These are phyloP conservation scores for Aureobasidium sp. DNA, from an alignment of 2,329 filamentous ascomycete species.

Conservation along the genomic window DNA sequence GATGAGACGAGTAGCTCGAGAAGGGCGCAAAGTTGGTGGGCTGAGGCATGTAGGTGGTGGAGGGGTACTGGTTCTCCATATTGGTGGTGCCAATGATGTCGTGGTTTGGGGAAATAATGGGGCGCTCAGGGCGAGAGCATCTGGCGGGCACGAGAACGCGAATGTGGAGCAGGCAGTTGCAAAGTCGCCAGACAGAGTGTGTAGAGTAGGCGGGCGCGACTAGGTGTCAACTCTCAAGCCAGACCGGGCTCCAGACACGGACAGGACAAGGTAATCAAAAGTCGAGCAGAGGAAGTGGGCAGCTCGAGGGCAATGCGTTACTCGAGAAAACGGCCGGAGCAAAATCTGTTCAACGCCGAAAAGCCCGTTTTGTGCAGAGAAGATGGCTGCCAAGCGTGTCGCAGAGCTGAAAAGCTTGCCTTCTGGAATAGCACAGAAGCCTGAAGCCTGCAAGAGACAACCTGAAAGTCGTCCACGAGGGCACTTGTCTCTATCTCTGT, in stretches of 20 bases:
- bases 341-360: constrained; percentile 16
- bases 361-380: constrained; percentile 7
- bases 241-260: constrained; percentile 10
- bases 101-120: constrained; percentile 17
- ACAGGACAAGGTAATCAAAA: constrained; percentile 10
- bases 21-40: constrained; percentile 16
- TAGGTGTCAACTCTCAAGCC: constrained; percentile 9
- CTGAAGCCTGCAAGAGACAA: neutral
- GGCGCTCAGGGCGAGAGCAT: constrained; percentile 13
- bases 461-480: neutral
- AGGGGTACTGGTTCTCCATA: constrained; percentile 25
- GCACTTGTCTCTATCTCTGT: neutral
- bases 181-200: constrained; percentile 15
- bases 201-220: constrained; percentile 8
- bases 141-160: constrained; percentile 10
- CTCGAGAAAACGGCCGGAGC: constrained; percentile 11
- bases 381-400: constrained; percentile 2
- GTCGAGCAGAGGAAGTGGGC: constrained; percentile 8
- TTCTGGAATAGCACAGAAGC: neutral
- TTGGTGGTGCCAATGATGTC: constrained; percentile 16
- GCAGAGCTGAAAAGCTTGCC: constrained; percentile 1
- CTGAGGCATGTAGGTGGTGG: constrained; percentile 23
- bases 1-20: constrained; percentile 10
- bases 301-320: constrained; percentile 18
- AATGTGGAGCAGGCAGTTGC: constrained; percentile 12